phyloP scores from a whole-genome alignment of 495 filamentous ascomycete species.

The Hypoxylon crocopeplum region DNA sequence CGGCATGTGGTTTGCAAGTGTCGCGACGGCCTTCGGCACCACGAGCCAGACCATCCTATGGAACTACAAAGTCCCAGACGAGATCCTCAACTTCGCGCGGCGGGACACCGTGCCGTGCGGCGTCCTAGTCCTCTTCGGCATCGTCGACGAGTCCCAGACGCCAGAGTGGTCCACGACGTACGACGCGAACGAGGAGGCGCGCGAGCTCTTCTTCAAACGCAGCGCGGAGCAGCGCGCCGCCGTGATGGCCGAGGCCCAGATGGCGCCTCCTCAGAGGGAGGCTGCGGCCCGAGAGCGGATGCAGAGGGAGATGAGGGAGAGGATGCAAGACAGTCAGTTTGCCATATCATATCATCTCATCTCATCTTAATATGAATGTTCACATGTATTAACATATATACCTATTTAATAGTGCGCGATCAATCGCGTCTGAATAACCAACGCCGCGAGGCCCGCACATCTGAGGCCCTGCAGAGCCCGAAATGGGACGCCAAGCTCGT shows the following conservation, averaged over 20 bases:
- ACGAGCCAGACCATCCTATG: slow-evolving; percentile 62
- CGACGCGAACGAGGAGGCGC: slow-evolving; percentile 44
- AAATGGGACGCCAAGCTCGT: slow-evolving; percentile 61
- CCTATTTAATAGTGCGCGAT: slow-evolving; percentile 43
- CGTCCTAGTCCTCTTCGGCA: slow-evolving; percentile 61
- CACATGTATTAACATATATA: not conserved
- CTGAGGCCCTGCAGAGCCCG: slow-evolving; percentile 64
- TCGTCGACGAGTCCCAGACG: slow-evolving; percentile 58
- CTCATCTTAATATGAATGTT: not conserved
- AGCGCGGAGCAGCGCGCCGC: slow-evolving; percentile 49
- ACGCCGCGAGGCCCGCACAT: slow-evolving; percentile 49
- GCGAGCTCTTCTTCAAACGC: slow-evolving; percentile 47
- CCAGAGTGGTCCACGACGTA: slow-evolving; percentile 63
- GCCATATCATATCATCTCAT: not conserved
- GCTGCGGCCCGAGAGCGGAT: slow-evolving; percentile 45
- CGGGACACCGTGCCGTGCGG: slow-evolving; percentile 67
- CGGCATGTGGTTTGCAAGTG: slow-evolving; percentile 65
- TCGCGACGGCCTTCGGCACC: slow-evolving; percentile 61
- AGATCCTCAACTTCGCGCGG: slow-evolving; percentile 57
- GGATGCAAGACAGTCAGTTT: slow-evolving; percentile 50
- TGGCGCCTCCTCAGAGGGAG: slow-evolving; percentile 55
- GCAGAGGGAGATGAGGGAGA: slow-evolving; percentile 46
- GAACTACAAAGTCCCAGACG: slow-evolving; percentile 65
- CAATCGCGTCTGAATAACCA: slow-evolving; percentile 44
- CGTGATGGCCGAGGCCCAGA: slow-evolving; percentile 51